These are phyloP conservation scores for Aspergillus conjunctus DNA, from an alignment of 495 filamentous ascomycete species.

Conservation along the genomic window DNA sequence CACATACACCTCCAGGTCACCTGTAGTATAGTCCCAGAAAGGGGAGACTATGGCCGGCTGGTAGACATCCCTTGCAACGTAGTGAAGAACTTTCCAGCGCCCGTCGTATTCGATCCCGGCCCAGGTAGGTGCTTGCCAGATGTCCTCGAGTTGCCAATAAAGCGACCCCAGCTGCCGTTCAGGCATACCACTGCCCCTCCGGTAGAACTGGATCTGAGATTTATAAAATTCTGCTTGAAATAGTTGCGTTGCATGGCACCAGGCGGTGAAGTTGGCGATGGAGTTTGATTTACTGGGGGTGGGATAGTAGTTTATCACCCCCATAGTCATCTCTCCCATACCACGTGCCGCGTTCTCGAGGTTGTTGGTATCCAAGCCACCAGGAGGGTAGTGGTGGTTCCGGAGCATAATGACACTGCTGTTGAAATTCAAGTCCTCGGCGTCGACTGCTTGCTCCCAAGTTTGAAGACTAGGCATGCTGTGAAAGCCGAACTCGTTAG, in stretches of 20 bases:
- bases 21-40: conserved; percentile 59
- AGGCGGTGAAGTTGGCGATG: conserved; percentile 67
- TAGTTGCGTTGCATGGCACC: conserved; percentile 67
- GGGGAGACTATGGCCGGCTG: conserved; percentile 62
- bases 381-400: conserved; percentile 66
- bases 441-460: conserved; percentile 58
- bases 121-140: conserved; percentile 72
- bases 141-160: conserved; percentile 73
- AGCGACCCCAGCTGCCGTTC: conserved; percentile 63
- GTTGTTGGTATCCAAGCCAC: conserved; percentile 44
- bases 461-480: conserved; percentile 66
- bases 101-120: conserved; percentile 65
- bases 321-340: conserved; percentile 66
- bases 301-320: conserved; percentile 62
- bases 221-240: conserved; percentile 71
- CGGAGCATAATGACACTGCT: conserved; percentile 59
- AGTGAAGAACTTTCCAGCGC: conserved; percentile 67
- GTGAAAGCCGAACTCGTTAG: conserved; percentile 68
- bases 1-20: conserved; percentile 60
- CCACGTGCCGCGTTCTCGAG: conserved; percentile 44
- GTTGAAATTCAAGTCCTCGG: conserved; percentile 60
- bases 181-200: conserved; percentile 60
- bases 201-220: conserved; percentile 66
- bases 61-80: conserved; percentile 62
- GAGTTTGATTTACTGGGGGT: conserved; percentile 58